phyloP scores from a whole-genome alignment of 805 yeast genomes.

The Naumovozyma baii region DNA sequence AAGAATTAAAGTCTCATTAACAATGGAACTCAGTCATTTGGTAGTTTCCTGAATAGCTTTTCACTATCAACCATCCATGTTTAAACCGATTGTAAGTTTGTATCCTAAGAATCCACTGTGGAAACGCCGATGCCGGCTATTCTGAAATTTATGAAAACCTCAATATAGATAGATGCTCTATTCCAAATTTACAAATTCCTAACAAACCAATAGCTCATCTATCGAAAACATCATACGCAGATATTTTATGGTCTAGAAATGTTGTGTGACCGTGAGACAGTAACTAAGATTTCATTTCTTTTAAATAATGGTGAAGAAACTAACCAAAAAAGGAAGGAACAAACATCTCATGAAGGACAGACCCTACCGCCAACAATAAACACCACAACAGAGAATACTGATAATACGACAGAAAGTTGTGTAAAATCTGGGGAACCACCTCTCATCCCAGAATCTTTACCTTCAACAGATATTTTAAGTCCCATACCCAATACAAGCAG shows the following conservation, averaged over 20 bases:
- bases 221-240: background rate
- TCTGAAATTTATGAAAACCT: background rate
- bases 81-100: no score
- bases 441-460: background rate
- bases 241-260: background rate
- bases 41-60: no score
- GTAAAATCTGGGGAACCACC: no score
- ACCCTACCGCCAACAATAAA: background rate
- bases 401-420: no score
- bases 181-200: no score
- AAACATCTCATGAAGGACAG: background rate
- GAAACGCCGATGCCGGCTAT: background rate
- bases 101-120: no score
- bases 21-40: no score
- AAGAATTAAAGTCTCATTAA: no score
- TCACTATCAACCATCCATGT: no score
- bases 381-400: background rate
- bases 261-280: conserved; percentile 1
- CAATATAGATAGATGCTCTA: background rate
- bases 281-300: conserved; percentile 4
- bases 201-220: background rate
- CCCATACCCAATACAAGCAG: conserved; percentile 7
- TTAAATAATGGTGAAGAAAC: conserved; percentile 1
- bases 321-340: background rate
- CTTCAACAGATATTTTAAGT: background rate